Evolutionary conservation across 1,139 yeast genomes (phyloP).

Genomic region (Blastobotrys proliferans): DNA sequence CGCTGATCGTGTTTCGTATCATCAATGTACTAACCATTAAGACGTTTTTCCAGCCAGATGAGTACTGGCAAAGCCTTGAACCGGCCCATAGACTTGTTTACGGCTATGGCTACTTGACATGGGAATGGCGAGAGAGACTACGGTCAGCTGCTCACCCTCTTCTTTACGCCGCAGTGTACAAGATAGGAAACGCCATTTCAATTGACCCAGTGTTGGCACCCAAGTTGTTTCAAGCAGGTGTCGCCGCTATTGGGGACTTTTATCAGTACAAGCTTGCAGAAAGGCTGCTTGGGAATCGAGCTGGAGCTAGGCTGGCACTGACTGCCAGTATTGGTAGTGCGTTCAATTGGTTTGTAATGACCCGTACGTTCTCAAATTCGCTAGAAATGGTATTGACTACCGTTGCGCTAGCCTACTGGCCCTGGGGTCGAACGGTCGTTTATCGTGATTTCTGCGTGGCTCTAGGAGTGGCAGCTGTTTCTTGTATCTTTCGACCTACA

Average conservation of each 20-base stretch:
- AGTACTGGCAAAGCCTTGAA: slow-evolving; percentile 86
- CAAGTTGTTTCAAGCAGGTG: slow-evolving; percentile 59
- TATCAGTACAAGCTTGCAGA: slow-evolving; percentile 49
- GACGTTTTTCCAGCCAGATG: slow-evolving; percentile 96
- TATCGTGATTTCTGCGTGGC: slow-evolving; percentile 20
- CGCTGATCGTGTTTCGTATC: slow-evolving; percentile 42
- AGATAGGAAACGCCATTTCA: slow-evolving; percentile 24
- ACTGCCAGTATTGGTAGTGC: slow-evolving; percentile 61
- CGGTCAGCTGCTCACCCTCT: slow-evolving; percentile 81
- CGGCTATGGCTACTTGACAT: slow-evolving; percentile 81
- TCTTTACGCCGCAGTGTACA: slow-evolving; percentile 49
- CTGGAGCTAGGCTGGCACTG: slow-evolving; percentile 46
- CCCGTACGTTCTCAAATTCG: slow-evolving; percentile 84
- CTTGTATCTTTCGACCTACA: slow-evolving; percentile 69
- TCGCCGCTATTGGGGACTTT: slow-evolving; percentile 73
- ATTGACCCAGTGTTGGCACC: slow-evolving; percentile 45
- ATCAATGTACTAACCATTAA: slow-evolving; percentile 57
- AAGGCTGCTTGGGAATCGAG: slow-evolving; percentile 31
- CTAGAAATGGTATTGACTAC: slow-evolving; percentile 72
- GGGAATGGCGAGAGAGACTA: slow-evolving; percentile 87
- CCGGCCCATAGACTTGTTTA: slow-evolving; percentile 77
- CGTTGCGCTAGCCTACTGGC: slow-evolving; percentile 72
- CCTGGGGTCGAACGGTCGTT: slow-evolving; percentile 40
- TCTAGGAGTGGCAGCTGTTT: slow-evolving; percentile 26
- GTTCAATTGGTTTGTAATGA: slow-evolving; percentile 75